phyloP scores from a whole-genome alignment of 2,329 filamentous ascomycete species.

The Aspergillus udagawae region DNA sequence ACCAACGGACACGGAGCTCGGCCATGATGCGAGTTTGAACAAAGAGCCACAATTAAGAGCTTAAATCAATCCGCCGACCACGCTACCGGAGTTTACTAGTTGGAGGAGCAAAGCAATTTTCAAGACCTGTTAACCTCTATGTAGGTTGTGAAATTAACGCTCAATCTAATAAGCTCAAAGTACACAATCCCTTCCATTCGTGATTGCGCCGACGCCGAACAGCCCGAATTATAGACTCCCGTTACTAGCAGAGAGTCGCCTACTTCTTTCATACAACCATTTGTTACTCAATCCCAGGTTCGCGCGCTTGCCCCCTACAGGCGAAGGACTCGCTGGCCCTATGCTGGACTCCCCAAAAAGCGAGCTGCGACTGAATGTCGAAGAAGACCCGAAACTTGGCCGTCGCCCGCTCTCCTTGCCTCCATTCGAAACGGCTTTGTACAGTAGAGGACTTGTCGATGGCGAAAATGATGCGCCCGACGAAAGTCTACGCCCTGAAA shows the following conservation, averaged over 20 bases:
- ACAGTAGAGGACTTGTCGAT: constrained; percentile 56
- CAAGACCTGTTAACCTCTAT: neutral
- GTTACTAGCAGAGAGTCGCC: constrained; percentile 36
- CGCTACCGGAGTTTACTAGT: neutral
- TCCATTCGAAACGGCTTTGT: constrained; percentile 58
- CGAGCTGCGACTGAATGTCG: constrained; percentile 36
- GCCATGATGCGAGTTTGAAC: neutral
- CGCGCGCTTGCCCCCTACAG: constrained; percentile 60
- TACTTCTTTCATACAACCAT: constrained; percentile 86
- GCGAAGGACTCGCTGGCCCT: constrained; percentile 66
- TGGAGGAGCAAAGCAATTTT: neutral
- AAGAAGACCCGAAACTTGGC: constrained; percentile 48
- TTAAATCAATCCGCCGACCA: neutral
- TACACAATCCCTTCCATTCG: constrained; percentile 13
- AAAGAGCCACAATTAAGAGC: neutral
- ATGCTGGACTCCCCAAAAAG: constrained; percentile 44
- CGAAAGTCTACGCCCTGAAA: constrained; percentile 30
- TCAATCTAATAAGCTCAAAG: constrained; percentile 14
- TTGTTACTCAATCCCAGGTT: constrained; percentile 83
- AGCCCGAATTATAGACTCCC: constrained; percentile 26
- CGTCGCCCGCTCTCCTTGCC: constrained; percentile 45
- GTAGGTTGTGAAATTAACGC: neutral
- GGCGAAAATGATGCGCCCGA: constrained; percentile 53
- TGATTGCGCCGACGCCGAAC: constrained; percentile 7
- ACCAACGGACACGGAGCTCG: constrained; percentile 9